Evolutionary conservation across 2,329 filamentous ascomycete genomes (phyloP).

Genomic region (Hansfordia pulvinata): DNA sequence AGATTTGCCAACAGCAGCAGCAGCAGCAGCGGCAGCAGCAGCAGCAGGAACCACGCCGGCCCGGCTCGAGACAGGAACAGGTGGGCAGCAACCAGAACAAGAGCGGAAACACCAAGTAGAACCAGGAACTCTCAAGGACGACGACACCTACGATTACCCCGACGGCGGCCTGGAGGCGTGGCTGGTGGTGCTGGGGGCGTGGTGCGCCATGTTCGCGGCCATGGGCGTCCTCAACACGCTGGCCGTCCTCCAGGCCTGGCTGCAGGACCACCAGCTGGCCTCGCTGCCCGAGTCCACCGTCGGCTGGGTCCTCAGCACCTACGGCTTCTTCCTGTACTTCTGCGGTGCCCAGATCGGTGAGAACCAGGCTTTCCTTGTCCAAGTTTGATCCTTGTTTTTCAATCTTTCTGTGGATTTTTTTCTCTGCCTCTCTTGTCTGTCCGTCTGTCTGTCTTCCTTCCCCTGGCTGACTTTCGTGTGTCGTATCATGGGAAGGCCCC

Average conservation of each 20-base stretch:
- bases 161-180: slow-evolving; percentile 57
- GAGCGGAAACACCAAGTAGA: no score
- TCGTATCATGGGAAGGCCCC: slow-evolving; percentile 34
- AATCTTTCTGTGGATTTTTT: no score
- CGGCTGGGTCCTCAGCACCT: slow-evolving; percentile 63
- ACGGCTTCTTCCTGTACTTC: slow-evolving; percentile 58
- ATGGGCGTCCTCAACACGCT: slow-evolving; percentile 56
- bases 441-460: no score
- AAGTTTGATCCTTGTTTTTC: neutral
- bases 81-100: no score
- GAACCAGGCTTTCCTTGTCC: neutral
- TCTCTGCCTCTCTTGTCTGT: no score
- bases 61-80: no score
- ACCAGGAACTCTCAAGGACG: no score
- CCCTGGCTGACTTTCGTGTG: no score
- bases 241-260: slow-evolving; percentile 53
- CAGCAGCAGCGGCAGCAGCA: no score
- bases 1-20: no score
- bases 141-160: slow-evolving; percentile 32
- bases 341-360: slow-evolving; percentile 52
- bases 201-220: slow-evolving; percentile 48
- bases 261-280: slow-evolving; percentile 48
- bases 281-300: slow-evolving; percentile 43
- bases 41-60: no score
- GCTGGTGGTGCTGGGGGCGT: slow-evolving; percentile 59